Base-by-base conservation (phyloP, 305 asterid genomes). In the Salvia sclarea region DNA sequence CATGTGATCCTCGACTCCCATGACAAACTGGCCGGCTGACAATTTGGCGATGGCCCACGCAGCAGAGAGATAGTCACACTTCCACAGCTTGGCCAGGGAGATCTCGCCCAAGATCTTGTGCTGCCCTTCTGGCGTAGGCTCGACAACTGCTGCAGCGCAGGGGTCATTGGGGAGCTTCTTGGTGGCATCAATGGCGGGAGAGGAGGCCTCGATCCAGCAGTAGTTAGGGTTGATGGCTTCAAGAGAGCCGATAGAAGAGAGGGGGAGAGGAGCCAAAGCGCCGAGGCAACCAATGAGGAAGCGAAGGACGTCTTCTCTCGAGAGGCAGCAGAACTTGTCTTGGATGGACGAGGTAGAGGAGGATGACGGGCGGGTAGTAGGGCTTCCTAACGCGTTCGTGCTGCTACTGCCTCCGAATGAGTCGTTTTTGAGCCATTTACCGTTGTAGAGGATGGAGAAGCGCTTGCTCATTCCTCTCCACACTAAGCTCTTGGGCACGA, bases 381-480 rank as follows among this genome's bases (percentile, higher is more conserved):
- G 33, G 5, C 43, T 77, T 6, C 67, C 61, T 37, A 79, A 55
- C 20, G 78, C 30, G 80, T 64, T 75, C 3, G 78, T 50, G 76
- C 79, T 79, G 66, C 44, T 38, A 10, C 69, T 80, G 79, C 59
- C 72, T 31, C 70, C 75, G 35, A 84, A 78, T 12, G 84, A 65
- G 33, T 85, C 88, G 43, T 80, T 88, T 77, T 84, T 93, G 28
- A 93, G 96, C 97, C 97, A 88, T 77, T 86, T 93, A 6, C 98
- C 97, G 45, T 85, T 84, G 80, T 81, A 88, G 8, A 88, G 85
- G 75, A 94, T 79, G 30, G 98, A 94, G 74, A 94, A 94, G 56
- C 97, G 87, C 80, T 94, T 94, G 90, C 97, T 94, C 84, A 88
- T 86, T 69, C 96, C 97, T 79, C 92, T 81, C 96, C 98, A 91